Conservation (phyloP, 345 rosid genomes). For the Citrus unshiu region DNA sequence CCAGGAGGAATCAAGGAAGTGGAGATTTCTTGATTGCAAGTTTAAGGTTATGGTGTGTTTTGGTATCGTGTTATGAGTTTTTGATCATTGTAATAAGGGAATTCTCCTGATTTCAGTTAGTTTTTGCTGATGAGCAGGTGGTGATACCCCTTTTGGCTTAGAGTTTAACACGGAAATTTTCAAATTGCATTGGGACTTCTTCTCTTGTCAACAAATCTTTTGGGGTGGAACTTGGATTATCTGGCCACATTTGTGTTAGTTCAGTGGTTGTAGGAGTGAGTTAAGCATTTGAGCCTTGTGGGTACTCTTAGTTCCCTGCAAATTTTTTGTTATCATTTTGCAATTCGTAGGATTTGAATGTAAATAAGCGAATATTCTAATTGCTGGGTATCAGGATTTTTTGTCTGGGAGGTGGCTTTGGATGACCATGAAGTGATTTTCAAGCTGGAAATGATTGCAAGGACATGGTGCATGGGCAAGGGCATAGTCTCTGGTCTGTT, state of each 20-base stretch:
- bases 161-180: not conserved
- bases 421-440: slow-evolving; percentile 27
- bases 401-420: slow-evolving; percentile 23
- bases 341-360: not conserved
- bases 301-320: not conserved
- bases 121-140: slow-evolving; percentile 31
- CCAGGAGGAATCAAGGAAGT: slow-evolving; percentile 6
- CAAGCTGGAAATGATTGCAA: slow-evolving; percentile 40
- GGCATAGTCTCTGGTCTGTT: slow-evolving; percentile 49
- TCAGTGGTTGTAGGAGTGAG: slow-evolving; percentile 7
- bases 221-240: slow-evolving; percentile 6
- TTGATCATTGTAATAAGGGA: slow-evolving; percentile 18
- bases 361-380: slow-evolving; percentile 15
- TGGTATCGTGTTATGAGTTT: slow-evolving; percentile 6
- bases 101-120: slow-evolving; percentile 17
- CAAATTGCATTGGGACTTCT: slow-evolving; percentile 6
- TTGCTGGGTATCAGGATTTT: slow-evolving; percentile 16
- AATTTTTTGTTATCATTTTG: not conserved
- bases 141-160: slow-evolving; percentile 8
- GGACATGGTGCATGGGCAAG: slow-evolving; percentile 62
- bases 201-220: slow-evolving; percentile 17
- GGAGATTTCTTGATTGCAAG: slow-evolving; percentile 7
- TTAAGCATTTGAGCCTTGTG: slow-evolving; percentile 9
- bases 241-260: slow-evolving; percentile 14
- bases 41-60: slow-evolving; percentile 13